Base-by-base conservation (phyloP, 2,329 filamentous ascomycete species). In the Cladosporium sp. region DNA sequence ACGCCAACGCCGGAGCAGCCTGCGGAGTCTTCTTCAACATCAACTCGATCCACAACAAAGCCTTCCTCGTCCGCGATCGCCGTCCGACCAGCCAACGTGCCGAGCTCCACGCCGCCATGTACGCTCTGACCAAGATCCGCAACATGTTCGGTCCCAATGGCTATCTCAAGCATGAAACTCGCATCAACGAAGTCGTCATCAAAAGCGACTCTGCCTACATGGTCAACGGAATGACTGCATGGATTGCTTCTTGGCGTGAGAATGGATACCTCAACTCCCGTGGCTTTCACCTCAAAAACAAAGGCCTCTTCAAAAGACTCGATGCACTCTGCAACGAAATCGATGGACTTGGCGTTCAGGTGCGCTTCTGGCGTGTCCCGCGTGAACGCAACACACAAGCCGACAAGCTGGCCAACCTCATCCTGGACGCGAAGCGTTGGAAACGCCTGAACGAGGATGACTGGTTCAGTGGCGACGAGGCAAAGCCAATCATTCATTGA, bases 151-250 rank as follows among this genome's bases (percentile, higher is more conserved):
- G 58, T 7, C n/a, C 39, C 51, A 22, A 50, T n/a, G 36, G 34
- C 14, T 20, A 51, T 19, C 15, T 40, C 15, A 40, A 9, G 15
- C 38, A 17, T n/a, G 17, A 17, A 34, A 12, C 8, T 34, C 38
- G 30, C 30, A 14, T 51, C 36, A 37, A n/a, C 12, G 17, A 61
- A 17, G 60, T 68, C 22, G 59, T 65, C 8, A 67, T 74, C 57
- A 69, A 71, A 42, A 65, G 72, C 0, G 72, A 74, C 39, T 75
- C 74, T 0, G 64, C 63, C n/a, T 74, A 71, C 30, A 15, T 76
- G 5, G 69, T 73, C 1, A 64, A 72, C 22, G 66, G 69, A 3
- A 63, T 73, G 59, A 68, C 70, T 1, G 61, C 68, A 6, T 72
- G 66, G 64, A 64, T 75, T 5, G 55, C 63, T 2, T 64, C 67